These are phyloP conservation scores for Pezicula neosporulosa DNA, from an alignment of 2,329 filamentous ascomycete species.

Conservation along the genomic window DNA sequence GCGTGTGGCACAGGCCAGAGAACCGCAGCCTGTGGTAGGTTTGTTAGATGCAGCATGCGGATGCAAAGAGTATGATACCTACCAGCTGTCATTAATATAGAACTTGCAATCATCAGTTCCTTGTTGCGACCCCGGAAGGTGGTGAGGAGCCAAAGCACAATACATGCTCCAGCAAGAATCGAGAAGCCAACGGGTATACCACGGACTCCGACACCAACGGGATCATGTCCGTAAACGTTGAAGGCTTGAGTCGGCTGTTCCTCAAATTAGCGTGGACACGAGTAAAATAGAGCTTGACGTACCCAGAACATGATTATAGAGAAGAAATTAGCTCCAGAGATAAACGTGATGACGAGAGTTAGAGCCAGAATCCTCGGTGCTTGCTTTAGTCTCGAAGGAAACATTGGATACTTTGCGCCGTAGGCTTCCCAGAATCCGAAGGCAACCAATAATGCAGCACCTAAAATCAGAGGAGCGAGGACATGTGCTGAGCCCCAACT, in stretches of 20 bases:
- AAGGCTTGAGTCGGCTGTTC: conserved; percentile 49
- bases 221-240: conserved; percentile 64
- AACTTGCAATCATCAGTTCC: conserved; percentile 55
- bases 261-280: background rate
- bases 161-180: conserved; percentile 57
- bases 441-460: conserved; percentile 38
- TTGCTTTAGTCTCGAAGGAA: conserved; percentile 48
- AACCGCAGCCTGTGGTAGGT: conserved; percentile 47
- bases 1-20: conserved; percentile 43
- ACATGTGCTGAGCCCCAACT: conserved; percentile 44
- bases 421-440: conserved; percentile 53
- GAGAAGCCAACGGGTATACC: conserved; percentile 62
- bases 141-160: conserved; percentile 55
- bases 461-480: conserved; percentile 50
- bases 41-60: conserved; percentile 34
- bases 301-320: conserved; percentile 50
- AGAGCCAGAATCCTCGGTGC: conserved; percentile 46
- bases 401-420: conserved; percentile 42
- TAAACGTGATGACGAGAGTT: conserved; percentile 54
- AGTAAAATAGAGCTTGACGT: conserved; percentile 28
- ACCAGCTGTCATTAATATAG: conserved; percentile 62
- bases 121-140: conserved; percentile 55
- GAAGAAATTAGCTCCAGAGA: conserved; percentile 51
- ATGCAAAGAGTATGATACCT: conserved; percentile 40
- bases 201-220: conserved; percentile 59